These are phyloP conservation scores for Irpex rosettiformis DNA, from an alignment of 1,284 basidiomycete species.

Conservation along the genomic window DNA sequence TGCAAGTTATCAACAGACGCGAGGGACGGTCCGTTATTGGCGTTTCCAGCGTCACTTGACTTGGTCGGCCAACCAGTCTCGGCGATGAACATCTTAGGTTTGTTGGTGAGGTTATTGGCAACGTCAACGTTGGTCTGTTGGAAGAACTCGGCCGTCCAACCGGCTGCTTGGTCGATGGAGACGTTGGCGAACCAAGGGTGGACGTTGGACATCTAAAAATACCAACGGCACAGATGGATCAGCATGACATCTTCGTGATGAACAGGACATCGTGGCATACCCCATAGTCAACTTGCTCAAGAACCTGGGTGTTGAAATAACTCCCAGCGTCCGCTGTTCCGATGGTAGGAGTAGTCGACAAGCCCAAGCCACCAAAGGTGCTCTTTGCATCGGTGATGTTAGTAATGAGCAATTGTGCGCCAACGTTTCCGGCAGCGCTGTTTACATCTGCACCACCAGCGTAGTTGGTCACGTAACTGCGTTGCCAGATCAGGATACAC, in stretches of 20 bases:
- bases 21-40: constrained; percentile 60
- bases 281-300: constrained; percentile 73
- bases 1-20: constrained; percentile 71
- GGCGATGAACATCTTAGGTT: constrained; percentile 80
- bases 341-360: constrained; percentile 62
- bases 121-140: constrained; percentile 52
- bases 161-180: constrained; percentile 65
- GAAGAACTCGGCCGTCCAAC: constrained; percentile 63
- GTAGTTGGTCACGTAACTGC: constrained; percentile 52
- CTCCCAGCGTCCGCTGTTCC: constrained; percentile 92
- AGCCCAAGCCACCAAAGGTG: constrained; percentile 49
- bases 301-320: constrained; percentile 75
- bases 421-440: constrained; percentile 49
- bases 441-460: constrained; percentile 43
- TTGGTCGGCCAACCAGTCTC: constrained; percentile 93
- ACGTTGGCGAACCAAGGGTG: constrained; percentile 86
- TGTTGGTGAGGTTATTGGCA: constrained; percentile 50
- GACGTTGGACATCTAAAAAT: constrained; percentile 57
- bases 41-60: constrained; percentile 56
- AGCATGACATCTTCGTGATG: background rate
- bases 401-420: constrained; percentile 52
- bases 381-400: constrained; percentile 65
- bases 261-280: constrained; percentile 34
- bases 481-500: constrained; percentile 10
- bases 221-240: constrained; percentile 1